phyloP scores from a whole-genome alignment of 192 early-diverging fungal species.

The Entomortierella lignicola region DNA sequence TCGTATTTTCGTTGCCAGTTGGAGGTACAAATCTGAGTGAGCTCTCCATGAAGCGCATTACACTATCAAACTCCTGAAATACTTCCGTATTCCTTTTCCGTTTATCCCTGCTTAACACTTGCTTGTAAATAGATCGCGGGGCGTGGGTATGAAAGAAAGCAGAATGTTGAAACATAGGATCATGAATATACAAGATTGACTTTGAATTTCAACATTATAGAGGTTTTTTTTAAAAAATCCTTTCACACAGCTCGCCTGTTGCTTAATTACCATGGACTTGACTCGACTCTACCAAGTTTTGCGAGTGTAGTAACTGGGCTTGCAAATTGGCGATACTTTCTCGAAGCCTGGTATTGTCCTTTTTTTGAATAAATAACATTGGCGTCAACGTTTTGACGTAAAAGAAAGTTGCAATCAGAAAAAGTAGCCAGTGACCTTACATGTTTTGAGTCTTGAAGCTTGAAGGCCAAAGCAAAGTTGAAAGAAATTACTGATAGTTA shows the following conservation, averaged over 20 bases:
- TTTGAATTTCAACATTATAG: too few relatives aligned
- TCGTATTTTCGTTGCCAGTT: not conserved
- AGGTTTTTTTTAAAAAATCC: too few relatives aligned
- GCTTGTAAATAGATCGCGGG: too few relatives aligned
- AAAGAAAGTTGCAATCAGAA: too few relatives aligned
- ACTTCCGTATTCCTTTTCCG: not conserved
- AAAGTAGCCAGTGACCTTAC: not conserved
- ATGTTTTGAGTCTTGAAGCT: too few relatives aligned
- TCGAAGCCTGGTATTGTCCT: not conserved
- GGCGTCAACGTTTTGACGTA: not conserved
- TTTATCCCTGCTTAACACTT: not conserved
- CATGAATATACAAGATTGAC: too few relatives aligned
- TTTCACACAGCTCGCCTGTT: too few relatives aligned
- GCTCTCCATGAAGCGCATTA: conserved; percentile 4
- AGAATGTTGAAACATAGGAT: too few relatives aligned
- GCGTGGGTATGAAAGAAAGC: too few relatives aligned
- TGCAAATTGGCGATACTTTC: not conserved
- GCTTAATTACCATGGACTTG: not conserved
- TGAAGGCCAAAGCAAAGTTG: too few relatives aligned
- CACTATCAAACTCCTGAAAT: not conserved
- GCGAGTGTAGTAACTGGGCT: not conserved
- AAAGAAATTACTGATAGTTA: too few relatives aligned
- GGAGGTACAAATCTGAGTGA: conserved; percentile 12
- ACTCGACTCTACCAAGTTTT: not conserved
- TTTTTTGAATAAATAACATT: conserved; percentile 3